phyloP scores from a whole-genome alignment of 163 green algal species.

The Trebouxiophyceae sp. region DNA sequence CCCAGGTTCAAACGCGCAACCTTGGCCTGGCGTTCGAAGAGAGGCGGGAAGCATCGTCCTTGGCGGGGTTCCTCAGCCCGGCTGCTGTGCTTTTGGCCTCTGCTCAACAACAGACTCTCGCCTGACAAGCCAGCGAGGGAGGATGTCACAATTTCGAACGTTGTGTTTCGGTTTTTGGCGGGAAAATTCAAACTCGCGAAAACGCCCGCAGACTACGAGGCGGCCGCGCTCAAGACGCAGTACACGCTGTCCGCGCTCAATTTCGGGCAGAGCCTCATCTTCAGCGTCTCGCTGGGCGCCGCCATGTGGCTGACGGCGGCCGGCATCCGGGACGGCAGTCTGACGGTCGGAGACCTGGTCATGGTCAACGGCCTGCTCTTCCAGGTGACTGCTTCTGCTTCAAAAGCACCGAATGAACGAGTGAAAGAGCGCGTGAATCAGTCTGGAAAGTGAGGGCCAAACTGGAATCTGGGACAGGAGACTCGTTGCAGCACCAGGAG shows the following conservation, averaged over 20 bases:
- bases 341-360: constrained; percentile 94
- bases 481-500: too few relatives aligned
- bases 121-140: too few relatives aligned
- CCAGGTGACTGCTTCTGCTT: constrained; percentile 57
- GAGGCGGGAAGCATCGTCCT: too few relatives aligned
- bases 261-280: constrained; percentile 90
- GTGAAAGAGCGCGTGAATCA: too few relatives aligned
- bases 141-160: neutral
- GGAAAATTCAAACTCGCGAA: neutral
- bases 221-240: constrained; percentile 72
- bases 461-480: too few relatives aligned
- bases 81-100: too few relatives aligned
- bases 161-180: neutral
- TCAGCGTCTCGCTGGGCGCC: constrained; percentile 62
- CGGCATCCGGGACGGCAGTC: constrained; percentile 57
- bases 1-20: neutral
- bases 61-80: too few relatives aligned
- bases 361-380: constrained; percentile 99
- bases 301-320: constrained; percentile 70
- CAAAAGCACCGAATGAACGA: too few relatives aligned
- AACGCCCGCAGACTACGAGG: constrained; percentile 58
- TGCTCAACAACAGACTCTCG: too few relatives aligned
- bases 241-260: constrained; percentile 87
- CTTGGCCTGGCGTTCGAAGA: too few relatives aligned
- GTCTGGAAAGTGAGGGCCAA: too few relatives aligned